phyloP scores from a whole-genome alignment of 2,329 filamentous ascomycete species.

The Allantophomopsis cytisporea region DNA sequence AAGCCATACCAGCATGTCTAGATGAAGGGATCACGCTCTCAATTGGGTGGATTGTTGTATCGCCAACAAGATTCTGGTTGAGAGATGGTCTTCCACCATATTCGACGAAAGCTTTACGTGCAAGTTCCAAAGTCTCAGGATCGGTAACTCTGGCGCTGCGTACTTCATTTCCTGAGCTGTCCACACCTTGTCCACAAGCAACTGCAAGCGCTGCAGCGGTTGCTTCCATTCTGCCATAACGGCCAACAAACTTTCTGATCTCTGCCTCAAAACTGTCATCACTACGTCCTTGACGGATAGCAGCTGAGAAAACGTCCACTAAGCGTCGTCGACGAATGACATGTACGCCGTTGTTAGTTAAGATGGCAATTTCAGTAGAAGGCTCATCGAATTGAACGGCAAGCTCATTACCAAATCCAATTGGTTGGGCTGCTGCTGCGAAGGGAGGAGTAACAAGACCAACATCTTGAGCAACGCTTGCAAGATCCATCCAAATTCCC shows the following conservation, averaged over 20 bases:
- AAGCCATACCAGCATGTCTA: conserved; percentile 72
- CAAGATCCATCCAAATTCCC: conserved; percentile 66
- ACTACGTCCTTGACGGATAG: conserved; percentile 59
- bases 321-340: conserved; percentile 71
- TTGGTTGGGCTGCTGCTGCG: conserved; percentile 49
- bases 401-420: conserved; percentile 88
- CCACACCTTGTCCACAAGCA: conserved; percentile 83
- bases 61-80: conserved; percentile 58
- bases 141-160: conserved; percentile 63
- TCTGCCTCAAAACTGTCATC: conserved; percentile 74
- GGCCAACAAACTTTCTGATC: conserved; percentile 68
- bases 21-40: conserved; percentile 82
- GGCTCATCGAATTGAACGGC: conserved; percentile 88
- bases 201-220: conserved; percentile 86
- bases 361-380: conserved; percentile 72
- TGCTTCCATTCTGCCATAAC: conserved; percentile 81
- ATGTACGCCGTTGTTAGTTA: conserved; percentile 86
- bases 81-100: conserved; percentile 79
- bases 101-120: conserved; percentile 79
- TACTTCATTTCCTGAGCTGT: conserved; percentile 55
- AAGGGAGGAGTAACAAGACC: conserved; percentile 65
- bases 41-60: conserved; percentile 48
- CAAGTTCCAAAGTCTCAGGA: conserved; percentile 72
- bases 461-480: conserved; percentile 63
- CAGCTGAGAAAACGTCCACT: conserved; percentile 82